These are phyloP conservation scores for Acacia melanoxylon DNA, from an alignment of 306 rosid genomes.

Conservation along the genomic window DNA sequence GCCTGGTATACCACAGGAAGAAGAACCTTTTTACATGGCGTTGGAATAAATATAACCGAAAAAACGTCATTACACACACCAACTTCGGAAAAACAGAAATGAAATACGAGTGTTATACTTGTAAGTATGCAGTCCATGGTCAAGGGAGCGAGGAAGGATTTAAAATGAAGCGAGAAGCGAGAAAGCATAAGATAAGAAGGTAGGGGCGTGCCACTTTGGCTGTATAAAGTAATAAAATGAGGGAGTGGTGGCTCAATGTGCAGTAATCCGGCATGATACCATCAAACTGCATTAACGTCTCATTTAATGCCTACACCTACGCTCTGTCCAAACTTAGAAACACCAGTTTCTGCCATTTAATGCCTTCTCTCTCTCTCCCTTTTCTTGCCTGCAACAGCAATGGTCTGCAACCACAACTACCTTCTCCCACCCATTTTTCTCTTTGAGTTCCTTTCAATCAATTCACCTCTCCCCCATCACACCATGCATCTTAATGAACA, in stretches of 20 bases:
- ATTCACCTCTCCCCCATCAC: conserved; percentile 21
- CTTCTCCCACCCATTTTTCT: conserved; percentile 30
- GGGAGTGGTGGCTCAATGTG: conserved; percentile 34
- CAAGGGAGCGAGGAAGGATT: not conserved
- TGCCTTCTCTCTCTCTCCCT: conserved; percentile 7
- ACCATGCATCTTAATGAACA: conserved; percentile 9
- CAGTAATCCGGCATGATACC: conserved; percentile 57
- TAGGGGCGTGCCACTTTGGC: not conserved
- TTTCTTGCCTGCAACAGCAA: conserved; percentile 41
- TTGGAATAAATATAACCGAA: not conserved
- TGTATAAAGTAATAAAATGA: not conserved
- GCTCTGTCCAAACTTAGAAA: conserved; percentile 45
- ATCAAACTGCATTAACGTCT: conserved; percentile 67
- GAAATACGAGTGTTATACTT: not conserved
- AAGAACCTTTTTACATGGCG: not conserved
- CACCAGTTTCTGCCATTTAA: conserved; percentile 63
- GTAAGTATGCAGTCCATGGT: not conserved
- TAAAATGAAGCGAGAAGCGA: conserved; percentile 1
- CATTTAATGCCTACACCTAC: conserved; percentile 77
- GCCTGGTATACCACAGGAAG: too few relatives aligned
- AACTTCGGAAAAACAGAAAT: not conserved
- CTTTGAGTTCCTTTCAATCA: conserved; percentile 25
- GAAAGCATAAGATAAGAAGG: not conserved
- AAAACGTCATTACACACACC: not conserved
- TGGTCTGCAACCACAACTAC: conserved; percentile 34